phyloP scores from a whole-genome alignment of 306 rosid genomes.

The Oxytropis ochrocephala region DNA sequence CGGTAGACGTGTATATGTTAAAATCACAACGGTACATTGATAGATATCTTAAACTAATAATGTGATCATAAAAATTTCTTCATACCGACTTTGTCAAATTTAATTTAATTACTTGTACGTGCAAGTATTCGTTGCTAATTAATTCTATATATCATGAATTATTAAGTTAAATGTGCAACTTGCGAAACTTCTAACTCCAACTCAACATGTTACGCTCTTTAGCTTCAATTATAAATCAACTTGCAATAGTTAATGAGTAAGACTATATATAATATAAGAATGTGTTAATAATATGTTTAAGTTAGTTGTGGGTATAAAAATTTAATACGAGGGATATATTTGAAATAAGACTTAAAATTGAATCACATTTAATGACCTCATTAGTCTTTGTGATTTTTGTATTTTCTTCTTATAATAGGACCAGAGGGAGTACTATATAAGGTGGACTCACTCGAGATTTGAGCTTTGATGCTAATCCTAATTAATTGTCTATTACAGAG shows the following conservation, averaged over 20 bases:
- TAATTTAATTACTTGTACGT: background rate
- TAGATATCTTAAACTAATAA: background rate
- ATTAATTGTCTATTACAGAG: slow-evolving; percentile 12
- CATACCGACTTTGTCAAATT: background rate
- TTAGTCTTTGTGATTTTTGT: too few relatives aligned
- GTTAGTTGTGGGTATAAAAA: background rate
- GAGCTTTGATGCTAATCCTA: slow-evolving; percentile 27
- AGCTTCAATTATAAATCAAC: background rate
- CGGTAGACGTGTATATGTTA: background rate
- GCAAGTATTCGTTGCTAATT: background rate
- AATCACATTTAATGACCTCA: too few relatives aligned
- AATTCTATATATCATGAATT: background rate
- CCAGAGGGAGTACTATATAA: too few relatives aligned
- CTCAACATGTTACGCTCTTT: slow-evolving; percentile 11
- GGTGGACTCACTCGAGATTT: slow-evolving; percentile 26
- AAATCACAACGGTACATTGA: background rate
- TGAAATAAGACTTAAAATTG: too few relatives aligned
- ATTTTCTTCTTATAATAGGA: too few relatives aligned
- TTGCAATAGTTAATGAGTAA: slow-evolving; percentile 10
- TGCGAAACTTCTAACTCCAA: background rate
- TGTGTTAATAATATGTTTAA: background rate
- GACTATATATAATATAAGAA: background rate
- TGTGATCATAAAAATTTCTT: background rate
- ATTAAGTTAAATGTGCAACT: background rate
- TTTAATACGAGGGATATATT: too few relatives aligned